These are phyloP conservation scores for Wickerhamomyces sp. DNA, from an alignment of 1,139 yeast genomes.

Conservation along the genomic window DNA sequence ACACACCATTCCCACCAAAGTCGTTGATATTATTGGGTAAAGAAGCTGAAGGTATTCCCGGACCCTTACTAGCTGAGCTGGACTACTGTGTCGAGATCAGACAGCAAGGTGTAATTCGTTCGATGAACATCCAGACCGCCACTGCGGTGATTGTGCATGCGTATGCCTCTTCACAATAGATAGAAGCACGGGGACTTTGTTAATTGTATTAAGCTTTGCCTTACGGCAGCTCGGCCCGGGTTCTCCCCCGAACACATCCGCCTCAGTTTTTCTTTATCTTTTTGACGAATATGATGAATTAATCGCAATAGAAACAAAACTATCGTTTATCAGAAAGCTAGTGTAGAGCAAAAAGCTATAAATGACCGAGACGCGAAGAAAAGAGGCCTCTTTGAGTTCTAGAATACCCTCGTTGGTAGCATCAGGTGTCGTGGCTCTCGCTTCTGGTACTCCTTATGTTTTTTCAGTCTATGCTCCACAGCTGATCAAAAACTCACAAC, in stretches of 20 bases:
- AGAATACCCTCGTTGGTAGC: conserved; percentile 20
- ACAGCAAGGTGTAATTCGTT: conserved; percentile 86
- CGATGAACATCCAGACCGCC: conserved; percentile 96
- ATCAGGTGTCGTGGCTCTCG: conserved; percentile 35
- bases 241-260: too few relatives aligned
- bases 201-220: too few relatives aligned
- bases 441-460: conserved; percentile 67
- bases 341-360: too few relatives aligned
- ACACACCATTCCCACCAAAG: conserved; percentile 70
- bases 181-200: too few relatives aligned
- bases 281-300: too few relatives aligned
- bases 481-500: conserved; percentile 47
- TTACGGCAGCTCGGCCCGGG: too few relatives aligned
- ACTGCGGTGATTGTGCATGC: conserved; percentile 93
- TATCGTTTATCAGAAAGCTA: too few relatives aligned
- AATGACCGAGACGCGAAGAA: too few relatives aligned
- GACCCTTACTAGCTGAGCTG: conserved; percentile 72
- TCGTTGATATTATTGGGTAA: conserved; percentile 75
- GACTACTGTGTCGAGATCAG: conserved; percentile 88
- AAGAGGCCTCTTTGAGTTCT: conserved; percentile 14
- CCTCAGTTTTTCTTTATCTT: too few relatives aligned
- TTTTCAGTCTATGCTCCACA: conserved; percentile 75
- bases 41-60: conserved; percentile 91
- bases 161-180: conserved; percentile 42
- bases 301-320: too few relatives aligned